Evolutionary conservation across 2,329 filamentous ascomycete genomes (phyloP).

Genomic region (Thelonectria rubi): DNA sequence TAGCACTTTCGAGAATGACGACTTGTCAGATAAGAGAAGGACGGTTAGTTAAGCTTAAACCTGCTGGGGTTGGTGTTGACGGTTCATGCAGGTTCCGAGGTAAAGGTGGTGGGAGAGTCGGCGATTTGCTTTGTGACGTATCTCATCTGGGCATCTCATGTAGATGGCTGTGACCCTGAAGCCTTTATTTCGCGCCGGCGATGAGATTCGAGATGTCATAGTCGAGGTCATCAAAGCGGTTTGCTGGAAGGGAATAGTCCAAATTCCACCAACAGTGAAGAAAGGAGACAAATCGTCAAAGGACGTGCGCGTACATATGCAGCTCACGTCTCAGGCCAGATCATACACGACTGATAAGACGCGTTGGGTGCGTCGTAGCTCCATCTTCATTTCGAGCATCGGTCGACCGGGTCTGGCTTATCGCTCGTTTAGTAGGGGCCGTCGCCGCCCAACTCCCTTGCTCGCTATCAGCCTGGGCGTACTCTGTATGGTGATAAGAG

Average conservation of each 20-base stretch:
- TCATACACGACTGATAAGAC: slow-evolving; percentile 12
- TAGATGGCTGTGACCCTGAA: not conserved
- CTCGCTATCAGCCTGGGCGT: slow-evolving; percentile 1
- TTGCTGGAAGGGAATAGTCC: no score
- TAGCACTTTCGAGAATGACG: not conserved
- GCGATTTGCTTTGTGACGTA: not conserved
- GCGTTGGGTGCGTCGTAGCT: not conserved
- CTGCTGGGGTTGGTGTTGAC: not conserved
- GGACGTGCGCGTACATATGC: not conserved
- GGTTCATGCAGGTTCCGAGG: not conserved
- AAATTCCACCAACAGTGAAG: no score
- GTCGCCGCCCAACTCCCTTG: slow-evolving; percentile 1
- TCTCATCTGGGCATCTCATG: not conserved
- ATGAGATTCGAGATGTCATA: not conserved
- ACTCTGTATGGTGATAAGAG: slow-evolving; percentile 12
- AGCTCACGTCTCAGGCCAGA: not conserved
- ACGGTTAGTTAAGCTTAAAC: slow-evolving; percentile 19
- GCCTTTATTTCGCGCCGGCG: not conserved
- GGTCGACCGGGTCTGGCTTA: slow-evolving; percentile 13
- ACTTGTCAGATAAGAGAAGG: slow-evolving; percentile 1
- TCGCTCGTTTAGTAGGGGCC: not conserved
- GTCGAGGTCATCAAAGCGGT: not conserved
- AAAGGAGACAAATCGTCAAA: not conserved
- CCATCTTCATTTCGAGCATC: not conserved
- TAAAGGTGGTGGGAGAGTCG: not conserved